A percentile compares a stretch with the other conserved stretches of the same genome.
These are phyloP conservation scores for Beauveria sp. DNA, from an alignment of 2,329 filamentous ascomycete species.

Conservation along the genomic window DNA sequence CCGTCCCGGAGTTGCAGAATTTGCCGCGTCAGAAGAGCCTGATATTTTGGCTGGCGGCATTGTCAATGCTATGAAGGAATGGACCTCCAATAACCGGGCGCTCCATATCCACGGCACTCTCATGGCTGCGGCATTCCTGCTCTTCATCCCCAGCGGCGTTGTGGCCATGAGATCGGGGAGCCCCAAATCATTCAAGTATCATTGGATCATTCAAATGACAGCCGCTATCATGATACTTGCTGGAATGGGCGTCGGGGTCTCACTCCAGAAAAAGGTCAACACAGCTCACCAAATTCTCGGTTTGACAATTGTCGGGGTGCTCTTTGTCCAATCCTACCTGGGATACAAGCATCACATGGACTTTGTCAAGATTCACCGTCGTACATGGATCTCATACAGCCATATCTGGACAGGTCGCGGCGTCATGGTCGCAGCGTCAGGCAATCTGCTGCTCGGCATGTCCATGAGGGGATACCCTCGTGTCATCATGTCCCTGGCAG, in stretches of 20 bases:
- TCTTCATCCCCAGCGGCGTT: conserved; percentile 15
- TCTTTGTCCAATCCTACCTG: conserved; percentile 11
- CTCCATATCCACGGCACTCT: conserved; percentile 14
- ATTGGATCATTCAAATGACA: conserved; percentile 15
- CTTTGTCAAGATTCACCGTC: conserved; percentile 15
- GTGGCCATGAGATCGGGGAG: conserved; percentile 15
- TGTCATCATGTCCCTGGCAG: not conserved
- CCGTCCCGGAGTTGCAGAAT: not conserved
- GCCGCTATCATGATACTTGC: not conserved
- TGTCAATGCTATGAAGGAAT: not conserved
- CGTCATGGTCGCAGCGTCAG: conserved; percentile 4
- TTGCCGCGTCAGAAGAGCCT: conserved; percentile 12
- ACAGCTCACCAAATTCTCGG: conserved; percentile 15
- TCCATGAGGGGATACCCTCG: not conserved
- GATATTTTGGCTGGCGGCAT: not conserved
- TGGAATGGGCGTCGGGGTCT: not conserved
- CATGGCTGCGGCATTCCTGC: conserved; percentile 14
- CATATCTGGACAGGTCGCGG: conserved; percentile 12
- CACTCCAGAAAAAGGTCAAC: not conserved
- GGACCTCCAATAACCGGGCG: not conserved
- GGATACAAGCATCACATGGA: conserved; percentile 17
- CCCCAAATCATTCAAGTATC: conserved; percentile 13
- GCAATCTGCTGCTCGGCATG: conserved; percentile 7
- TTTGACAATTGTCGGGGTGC: conserved; percentile 6
- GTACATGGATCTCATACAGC: conserved; percentile 14